Evolutionary conservation across 768 basidiomycete species (phyloP).

Genomic region (Tephrocybe sp.): DNA sequence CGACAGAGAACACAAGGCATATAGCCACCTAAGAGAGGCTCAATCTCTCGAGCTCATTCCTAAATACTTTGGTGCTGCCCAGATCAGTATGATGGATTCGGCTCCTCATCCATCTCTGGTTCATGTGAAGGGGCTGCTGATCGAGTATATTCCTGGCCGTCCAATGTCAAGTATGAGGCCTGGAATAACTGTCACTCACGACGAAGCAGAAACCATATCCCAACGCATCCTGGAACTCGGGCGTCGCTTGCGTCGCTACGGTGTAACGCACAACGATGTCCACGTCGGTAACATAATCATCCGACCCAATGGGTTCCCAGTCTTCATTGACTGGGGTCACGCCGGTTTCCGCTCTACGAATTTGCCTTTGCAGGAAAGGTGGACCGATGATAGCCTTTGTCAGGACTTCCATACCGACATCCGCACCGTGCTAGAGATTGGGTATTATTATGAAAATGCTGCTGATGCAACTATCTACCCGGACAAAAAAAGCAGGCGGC

Average conservation of each 20-base stretch:
- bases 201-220: constrained; percentile 4
- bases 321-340: not conserved
- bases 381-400: not conserved
- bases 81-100: not conserved
- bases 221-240: constrained; percentile 4
- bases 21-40: not conserved
- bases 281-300: constrained; percentile 5
- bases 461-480: not conserved
- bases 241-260: not conserved
- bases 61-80: not conserved
- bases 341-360: not conserved
- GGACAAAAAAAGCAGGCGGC: not conserved
- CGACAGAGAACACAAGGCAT: not conserved
- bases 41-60: not conserved
- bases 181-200: not conserved
- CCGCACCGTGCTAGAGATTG: not conserved
- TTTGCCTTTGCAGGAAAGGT: not conserved
- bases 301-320: not conserved
- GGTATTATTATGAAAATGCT: not conserved
- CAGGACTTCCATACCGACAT: not conserved
- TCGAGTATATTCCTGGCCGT: constrained; percentile 7
- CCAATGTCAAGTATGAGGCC: not conserved
- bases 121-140: not conserved
- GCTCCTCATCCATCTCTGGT: not conserved
- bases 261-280: not conserved